Base-by-base conservation (phyloP, 495 filamentous ascomycete species). In the Parmelia sp. region DNA sequence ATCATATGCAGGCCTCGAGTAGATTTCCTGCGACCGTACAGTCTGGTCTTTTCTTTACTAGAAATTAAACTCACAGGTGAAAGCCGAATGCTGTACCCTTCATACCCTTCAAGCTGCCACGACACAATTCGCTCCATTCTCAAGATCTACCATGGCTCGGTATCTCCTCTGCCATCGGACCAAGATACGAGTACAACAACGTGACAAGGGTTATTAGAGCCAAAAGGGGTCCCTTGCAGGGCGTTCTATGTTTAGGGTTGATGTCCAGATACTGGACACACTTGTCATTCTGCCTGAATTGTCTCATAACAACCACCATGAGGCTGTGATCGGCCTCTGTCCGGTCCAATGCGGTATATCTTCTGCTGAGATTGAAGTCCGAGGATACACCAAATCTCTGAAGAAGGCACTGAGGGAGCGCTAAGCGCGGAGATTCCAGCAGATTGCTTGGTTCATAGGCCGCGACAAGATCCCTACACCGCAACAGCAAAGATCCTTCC, bases 401-500 rank as follows among this genome's bases (percentile, higher is more conserved):
- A 49, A 25, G 17, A 45, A n/a, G 6, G 0, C 19, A 14, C 12
- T 6, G 27, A 25, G 47, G 6, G 27, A 53, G 49, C 49, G 49
- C 49, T 53, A 53, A 53, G 27, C 49, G 49, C 49, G 49, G 49
- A 31, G 49, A 53, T 53, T 19, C 49, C 27, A 53, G 49, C 14
- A 53, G 31, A 29, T 53, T 53, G 49, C 27, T 53, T 53, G 49
- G 49, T 53, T 14, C 49, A 21, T 19, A 1, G 27, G 49, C 49
- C 57, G 35, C 57, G n/a, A 58, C 11, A 39, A 49, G 23, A 11
- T 25, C 45, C n/a, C 45, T 49, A 49, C n/a, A 25, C n/a, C 23
- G 23, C 45, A 25, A 49, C 23, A 25, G 25, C 9, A 14, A 15
- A 7, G 4, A 44, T n/a, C 45, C 10, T 5, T 47, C 44, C 23